phyloP scores from a whole-genome alignment of 2,329 filamentous ascomycete genomes.

The Arachnopeziza araneosa region DNA sequence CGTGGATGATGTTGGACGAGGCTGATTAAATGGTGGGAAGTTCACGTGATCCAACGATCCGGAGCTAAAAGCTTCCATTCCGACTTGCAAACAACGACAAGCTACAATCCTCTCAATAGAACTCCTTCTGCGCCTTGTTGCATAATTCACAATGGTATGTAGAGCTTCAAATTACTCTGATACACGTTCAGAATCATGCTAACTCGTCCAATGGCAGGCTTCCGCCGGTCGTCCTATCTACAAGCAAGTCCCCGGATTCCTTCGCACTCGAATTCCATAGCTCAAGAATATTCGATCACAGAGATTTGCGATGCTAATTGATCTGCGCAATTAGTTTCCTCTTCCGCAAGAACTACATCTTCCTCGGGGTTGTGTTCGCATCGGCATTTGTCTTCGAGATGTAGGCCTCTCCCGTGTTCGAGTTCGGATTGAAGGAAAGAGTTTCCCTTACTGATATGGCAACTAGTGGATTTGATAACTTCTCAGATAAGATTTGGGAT shows the following conservation, averaged over 20 bases:
- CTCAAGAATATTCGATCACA: not conserved
- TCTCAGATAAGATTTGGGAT: slow-evolving; percentile 86
- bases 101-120: slow-evolving; percentile 9
- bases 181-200: slow-evolving; percentile 8
- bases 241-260: slow-evolving; percentile 27
- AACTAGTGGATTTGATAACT: slow-evolving; percentile 72
- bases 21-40: slow-evolving; percentile 1
- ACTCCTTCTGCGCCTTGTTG: slow-evolving; percentile 7
- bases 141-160: slow-evolving; percentile 29
- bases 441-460: slow-evolving; percentile 8
- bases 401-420: slow-evolving; percentile 49
- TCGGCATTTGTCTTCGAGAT: slow-evolving; percentile 89
- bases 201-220: slow-evolving; percentile 27
- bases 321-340: slow-evolving; percentile 56
- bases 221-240: slow-evolving; percentile 25
- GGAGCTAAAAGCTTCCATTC: slow-evolving; percentile 14
- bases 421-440: not conserved
- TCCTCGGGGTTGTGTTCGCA: slow-evolving; percentile 81
- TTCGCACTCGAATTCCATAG: not conserved
- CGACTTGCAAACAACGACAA: slow-evolving; percentile 14
- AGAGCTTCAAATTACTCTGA: not conserved
- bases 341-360: slow-evolving; percentile 81
- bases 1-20: not conserved
- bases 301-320: not conserved
- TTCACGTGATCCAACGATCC: slow-evolving; percentile 5